phyloP scores from a whole-genome alignment of 169 alveolate genomes.

The Toxoplasma gondii region DNA sequence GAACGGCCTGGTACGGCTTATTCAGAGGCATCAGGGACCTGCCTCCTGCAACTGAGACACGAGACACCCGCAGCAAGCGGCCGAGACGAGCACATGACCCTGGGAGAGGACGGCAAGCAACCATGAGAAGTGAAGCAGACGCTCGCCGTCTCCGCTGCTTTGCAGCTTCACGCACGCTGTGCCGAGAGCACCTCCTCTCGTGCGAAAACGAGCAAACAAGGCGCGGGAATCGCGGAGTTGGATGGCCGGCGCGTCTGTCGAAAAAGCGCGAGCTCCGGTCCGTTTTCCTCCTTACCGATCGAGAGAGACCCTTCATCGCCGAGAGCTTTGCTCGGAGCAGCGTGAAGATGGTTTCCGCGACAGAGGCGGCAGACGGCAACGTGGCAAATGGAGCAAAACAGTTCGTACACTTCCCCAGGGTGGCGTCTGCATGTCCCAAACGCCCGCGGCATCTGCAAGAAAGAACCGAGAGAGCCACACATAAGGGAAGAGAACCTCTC shows the following conservation, averaged over 20 bases:
- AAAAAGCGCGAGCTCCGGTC: neutral
- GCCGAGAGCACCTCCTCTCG: no score
- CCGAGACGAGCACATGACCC: no score
- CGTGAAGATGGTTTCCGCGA: slow-evolving; percentile 82
- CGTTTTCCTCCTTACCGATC: neutral
- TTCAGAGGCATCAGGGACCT: slow-evolving; percentile 20
- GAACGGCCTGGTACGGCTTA: slow-evolving; percentile 16
- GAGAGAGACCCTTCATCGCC: neutral
- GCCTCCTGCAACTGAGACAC: neutral
- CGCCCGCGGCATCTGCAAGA: slow-evolving; percentile 81
- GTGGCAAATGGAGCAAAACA: slow-evolving; percentile 82
- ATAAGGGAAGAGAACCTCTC: neutral
- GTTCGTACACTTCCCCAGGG: slow-evolving; percentile 76
- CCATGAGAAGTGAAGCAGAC: no score
- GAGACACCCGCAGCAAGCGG: neutral
- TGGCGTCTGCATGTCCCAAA: slow-evolving; percentile 80
- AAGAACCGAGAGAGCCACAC: neutral
- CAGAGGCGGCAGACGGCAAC: slow-evolving; percentile 85
- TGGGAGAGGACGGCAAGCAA: no score
- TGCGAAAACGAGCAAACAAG: no score
- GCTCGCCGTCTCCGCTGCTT: no score
- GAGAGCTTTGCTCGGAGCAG: neutral
- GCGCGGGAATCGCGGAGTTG: no score
- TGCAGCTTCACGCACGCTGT: no score
- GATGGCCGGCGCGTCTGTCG: neutral